A percentile compares a stretch with the other conserved stretches of the same genome.
These are phyloP conservation scores for Kwoniella heveanensis DNA, from an alignment of 768 basidiomycete species.

Conservation along the genomic window DNA sequence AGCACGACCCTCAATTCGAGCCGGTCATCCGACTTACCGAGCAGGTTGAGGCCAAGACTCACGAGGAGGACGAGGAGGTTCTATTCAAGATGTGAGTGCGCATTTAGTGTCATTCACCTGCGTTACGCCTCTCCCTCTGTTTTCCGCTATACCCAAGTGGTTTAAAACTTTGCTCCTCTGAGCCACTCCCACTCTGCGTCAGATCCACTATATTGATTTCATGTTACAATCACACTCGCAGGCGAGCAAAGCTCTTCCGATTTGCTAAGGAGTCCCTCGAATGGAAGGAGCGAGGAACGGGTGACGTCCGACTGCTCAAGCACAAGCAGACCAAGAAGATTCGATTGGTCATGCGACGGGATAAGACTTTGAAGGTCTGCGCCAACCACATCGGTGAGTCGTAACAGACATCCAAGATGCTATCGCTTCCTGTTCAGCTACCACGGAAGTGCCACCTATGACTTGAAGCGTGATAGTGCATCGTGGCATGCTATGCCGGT, in stretches of 20 bases:
- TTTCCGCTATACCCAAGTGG: no score
- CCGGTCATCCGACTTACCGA: constrained; percentile 96
- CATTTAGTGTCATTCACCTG: no score
- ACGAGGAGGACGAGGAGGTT: constrained; percentile 89
- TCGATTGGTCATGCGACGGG: constrained; percentile 96
- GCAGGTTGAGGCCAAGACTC: constrained; percentile 90
- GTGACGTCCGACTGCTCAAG: constrained; percentile 86
- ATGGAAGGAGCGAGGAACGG: constrained; percentile 99
- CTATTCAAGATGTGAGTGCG: constrained; percentile 89
- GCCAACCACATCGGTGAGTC: constrained; percentile 91
- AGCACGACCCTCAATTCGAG: constrained; percentile 87
- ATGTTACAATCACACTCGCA: constrained; percentile 51
- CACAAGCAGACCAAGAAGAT: constrained; percentile 89
- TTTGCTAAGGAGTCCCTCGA: constrained; percentile 76
- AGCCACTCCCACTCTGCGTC: no score
- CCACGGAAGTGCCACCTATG: no score
- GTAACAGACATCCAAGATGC: no score
- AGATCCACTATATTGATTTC: not conserved
- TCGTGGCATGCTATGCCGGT: no score
- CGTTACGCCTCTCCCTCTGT: constrained; percentile 6
- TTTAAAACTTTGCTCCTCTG: no score
- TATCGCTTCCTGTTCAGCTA: no score
- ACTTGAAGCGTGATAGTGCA: no score
- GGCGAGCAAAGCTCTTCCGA: constrained; percentile 97
- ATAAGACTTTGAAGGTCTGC: constrained; percentile 99